A percentile compares a stretch with the other conserved stretches of the same genome.
These are phyloP conservation scores for Fusarium caatingaense DNA, from an alignment of 2,329 filamentous ascomycete genomes.

Conservation along the genomic window DNA sequence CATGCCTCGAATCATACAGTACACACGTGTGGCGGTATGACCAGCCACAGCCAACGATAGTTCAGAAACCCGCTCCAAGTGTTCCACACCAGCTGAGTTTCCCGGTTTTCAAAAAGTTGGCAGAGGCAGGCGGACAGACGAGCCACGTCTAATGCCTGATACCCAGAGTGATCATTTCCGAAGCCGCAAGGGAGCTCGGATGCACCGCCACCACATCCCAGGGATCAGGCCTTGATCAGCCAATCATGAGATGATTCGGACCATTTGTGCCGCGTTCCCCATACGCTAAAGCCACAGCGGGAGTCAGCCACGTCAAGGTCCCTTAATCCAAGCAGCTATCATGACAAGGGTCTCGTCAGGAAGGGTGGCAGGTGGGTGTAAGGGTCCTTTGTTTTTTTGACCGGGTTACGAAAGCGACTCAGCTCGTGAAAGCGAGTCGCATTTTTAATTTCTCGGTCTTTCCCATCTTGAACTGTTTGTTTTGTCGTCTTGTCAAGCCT, in stretches of 20 bases:
- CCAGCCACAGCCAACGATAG: slow-evolving; percentile 35
- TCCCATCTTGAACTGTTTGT: slow-evolving; percentile 4
- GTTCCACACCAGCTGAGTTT: slow-evolving; percentile 31
- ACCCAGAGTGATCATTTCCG: slow-evolving; percentile 40
- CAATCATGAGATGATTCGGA: slow-evolving; percentile 30
- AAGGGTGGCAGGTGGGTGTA: slow-evolving; percentile 23
- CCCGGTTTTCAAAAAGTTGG: slow-evolving; percentile 42
- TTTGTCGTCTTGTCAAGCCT: slow-evolving; percentile 8
- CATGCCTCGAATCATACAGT: slow-evolving; percentile 29
- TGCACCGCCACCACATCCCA: slow-evolving; percentile 36
- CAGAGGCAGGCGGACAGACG: slow-evolving; percentile 33
- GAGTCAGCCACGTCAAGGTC: slow-evolving; percentile 35
- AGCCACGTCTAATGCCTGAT: slow-evolving; percentile 21
- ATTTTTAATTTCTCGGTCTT: slow-evolving; percentile 32
- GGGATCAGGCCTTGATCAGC: background rate
- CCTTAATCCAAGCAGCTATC: slow-evolving; percentile 38
- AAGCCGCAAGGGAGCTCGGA: slow-evolving; percentile 21
- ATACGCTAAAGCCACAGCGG: slow-evolving; percentile 37
- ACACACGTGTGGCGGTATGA: slow-evolving; percentile 28
- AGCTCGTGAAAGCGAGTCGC: slow-evolving; percentile 26
- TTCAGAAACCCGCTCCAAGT: slow-evolving; percentile 13
- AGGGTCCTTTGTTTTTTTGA: slow-evolving; percentile 31
- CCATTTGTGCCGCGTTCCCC: slow-evolving; percentile 28
- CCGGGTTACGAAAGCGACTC: slow-evolving; percentile 26
- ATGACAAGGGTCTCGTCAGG: slow-evolving; percentile 24